phyloP scores from a whole-genome alignment of 352 stramenopile species.

The Phytophthora ramorum region DNA sequence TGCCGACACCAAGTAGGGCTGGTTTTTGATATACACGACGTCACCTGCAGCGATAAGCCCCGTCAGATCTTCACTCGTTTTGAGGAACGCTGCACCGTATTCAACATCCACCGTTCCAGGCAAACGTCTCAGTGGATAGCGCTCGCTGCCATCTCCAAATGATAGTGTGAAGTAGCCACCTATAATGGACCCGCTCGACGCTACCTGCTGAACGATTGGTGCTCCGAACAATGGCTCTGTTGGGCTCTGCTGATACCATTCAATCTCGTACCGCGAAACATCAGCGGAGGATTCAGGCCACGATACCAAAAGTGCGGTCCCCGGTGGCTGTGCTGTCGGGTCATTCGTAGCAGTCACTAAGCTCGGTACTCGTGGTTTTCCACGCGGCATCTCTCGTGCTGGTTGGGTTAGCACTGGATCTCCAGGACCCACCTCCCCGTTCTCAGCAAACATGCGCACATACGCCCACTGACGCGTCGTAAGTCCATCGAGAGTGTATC shows the following conservation, averaged over 20 bases:
- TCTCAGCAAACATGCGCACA: conserved; percentile 76
- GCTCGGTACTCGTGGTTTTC: conserved; percentile 52
- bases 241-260: conserved; percentile 74
- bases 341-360: conserved; percentile 54
- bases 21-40: conserved; percentile 74
- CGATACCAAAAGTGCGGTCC: conserved; percentile 56
- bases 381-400: conserved; percentile 65
- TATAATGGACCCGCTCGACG: conserved; percentile 57
- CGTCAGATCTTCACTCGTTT: conserved; percentile 90
- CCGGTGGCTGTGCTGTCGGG: conserved; percentile 32
- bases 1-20: conserved; percentile 78
- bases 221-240: conserved; percentile 68
- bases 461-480: conserved; percentile 60
- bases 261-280: conserved; percentile 55
- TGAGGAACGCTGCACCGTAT: conserved; percentile 60
- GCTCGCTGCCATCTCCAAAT: conserved; percentile 48
- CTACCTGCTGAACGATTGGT: conserved; percentile 57
- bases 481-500: conserved; percentile 61
- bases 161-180: conserved; percentile 70
- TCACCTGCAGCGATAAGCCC: conserved; percentile 87
- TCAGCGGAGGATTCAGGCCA: conserved; percentile 54
- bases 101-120: conserved; percentile 67
- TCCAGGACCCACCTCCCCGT: conserved; percentile 57
- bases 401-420: conserved; percentile 53
- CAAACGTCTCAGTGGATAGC: conserved; percentile 49